Percentiles rank a stretch among this genome's conserved stretches.
These are phyloP conservation scores for Backusella circina DNA, from an alignment of 192 early-diverging fungal species.

Conservation along the genomic window DNA sequence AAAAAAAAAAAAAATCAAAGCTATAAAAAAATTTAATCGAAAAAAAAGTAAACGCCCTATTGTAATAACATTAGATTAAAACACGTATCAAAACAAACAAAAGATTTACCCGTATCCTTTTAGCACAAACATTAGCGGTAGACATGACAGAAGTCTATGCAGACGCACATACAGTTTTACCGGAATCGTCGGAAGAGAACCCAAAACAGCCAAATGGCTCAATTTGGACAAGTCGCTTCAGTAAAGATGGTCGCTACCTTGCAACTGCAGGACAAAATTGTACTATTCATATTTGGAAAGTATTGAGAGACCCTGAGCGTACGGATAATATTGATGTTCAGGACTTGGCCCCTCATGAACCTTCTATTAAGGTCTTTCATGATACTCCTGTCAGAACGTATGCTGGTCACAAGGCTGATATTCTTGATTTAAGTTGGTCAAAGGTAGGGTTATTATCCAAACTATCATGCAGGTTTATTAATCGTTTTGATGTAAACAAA, in stretches of 20 bases:
- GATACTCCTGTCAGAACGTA: slow-evolving; percentile 71
- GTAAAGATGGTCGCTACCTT: slow-evolving; percentile 72
- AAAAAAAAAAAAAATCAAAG: neutral
- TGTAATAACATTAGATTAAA: slow-evolving; percentile 12
- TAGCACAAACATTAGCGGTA: slow-evolving; percentile 22
- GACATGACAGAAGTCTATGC: neutral
- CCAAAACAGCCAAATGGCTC: slow-evolving; percentile 28
- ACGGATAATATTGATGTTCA: neutral
- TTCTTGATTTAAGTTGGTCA: slow-evolving; percentile 72
- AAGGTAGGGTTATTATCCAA: slow-evolving; percentile 32
- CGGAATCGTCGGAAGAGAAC: neutral
- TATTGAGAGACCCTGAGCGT: slow-evolving; percentile 15
- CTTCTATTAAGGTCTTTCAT: slow-evolving; percentile 49
- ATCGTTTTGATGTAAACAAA: neutral
- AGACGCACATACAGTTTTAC: neutral
- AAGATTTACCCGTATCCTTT: slow-evolving; percentile 11
- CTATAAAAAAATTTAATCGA: neutral
- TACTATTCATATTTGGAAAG: slow-evolving; percentile 64
- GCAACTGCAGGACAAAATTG: slow-evolving; percentile 80
- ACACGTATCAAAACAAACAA: slow-evolving; percentile 23
- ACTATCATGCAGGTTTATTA: neutral
- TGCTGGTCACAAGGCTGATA: slow-evolving; percentile 66
- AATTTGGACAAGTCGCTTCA: slow-evolving; percentile 78
- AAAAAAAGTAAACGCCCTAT: neutral
- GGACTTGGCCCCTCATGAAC: neutral